A percentile compares a stretch with the other conserved stretches of the same genome.
These are phyloP conservation scores for Trichoderma hamatum DNA, from an alignment of 2,329 filamentous ascomycete genomes.

Conservation along the genomic window DNA sequence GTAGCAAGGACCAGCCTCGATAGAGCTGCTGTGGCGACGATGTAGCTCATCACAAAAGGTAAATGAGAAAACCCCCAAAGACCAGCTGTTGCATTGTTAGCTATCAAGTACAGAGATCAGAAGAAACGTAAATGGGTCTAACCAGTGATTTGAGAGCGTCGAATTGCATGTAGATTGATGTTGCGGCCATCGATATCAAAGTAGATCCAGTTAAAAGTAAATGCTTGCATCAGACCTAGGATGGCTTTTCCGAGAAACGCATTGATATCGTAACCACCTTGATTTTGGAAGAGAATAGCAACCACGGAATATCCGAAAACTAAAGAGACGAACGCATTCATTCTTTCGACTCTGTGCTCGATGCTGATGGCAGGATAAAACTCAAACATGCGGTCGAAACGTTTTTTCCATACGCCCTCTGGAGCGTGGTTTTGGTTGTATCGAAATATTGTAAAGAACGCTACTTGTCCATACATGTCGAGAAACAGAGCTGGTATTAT, in stretches of 20 bases:
- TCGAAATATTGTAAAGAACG: constrained; percentile 47
- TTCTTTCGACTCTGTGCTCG: constrained; percentile 67
- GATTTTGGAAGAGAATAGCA: constrained; percentile 61
- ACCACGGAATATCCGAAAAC: constrained; percentile 68
- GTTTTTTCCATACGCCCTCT: constrained; percentile 31
- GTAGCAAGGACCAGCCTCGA: constrained; percentile 61
- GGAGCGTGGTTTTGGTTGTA: constrained; percentile 33
- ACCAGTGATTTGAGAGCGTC: constrained; percentile 52
- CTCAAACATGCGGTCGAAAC: constrained; percentile 51
- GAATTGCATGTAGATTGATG: constrained; percentile 63
- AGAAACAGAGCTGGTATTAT: constrained; percentile 59
- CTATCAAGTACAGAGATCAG: background rate
- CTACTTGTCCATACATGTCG: constrained; percentile 54
- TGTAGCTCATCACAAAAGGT: constrained; percentile 65
- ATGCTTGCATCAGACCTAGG: constrained; percentile 60
- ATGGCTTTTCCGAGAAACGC: constrained; percentile 66
- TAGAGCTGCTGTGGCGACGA: constrained; percentile 61
- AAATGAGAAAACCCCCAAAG: constrained; percentile 61
- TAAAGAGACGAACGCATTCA: constrained; percentile 65
- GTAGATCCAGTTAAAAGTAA: constrained; percentile 65
- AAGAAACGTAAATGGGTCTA: constrained; percentile 26
- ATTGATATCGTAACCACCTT: constrained; percentile 49
- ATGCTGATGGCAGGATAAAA: constrained; percentile 66
- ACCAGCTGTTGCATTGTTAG: constrained; percentile 42
- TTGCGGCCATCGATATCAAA: constrained; percentile 64